Conservation (phyloP, 768 basidiomycete genomes). For the Porphyrellus cyaneotinctus region DNA sequence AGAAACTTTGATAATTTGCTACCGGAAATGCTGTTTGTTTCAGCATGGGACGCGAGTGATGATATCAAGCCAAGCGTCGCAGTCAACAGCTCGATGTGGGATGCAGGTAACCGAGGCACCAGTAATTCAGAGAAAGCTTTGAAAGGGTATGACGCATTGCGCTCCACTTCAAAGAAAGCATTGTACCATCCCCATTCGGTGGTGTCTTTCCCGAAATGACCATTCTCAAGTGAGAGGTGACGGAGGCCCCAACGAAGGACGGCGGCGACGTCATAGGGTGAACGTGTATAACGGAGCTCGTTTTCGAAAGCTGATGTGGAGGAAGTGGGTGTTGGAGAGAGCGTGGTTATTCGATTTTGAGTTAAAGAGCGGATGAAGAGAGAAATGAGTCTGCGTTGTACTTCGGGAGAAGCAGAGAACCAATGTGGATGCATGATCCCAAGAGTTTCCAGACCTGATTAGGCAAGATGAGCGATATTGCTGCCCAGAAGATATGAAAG, state of each 20-base stretch:
- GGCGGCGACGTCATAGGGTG: slow-evolving; percentile 74
- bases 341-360: slow-evolving; percentile 42
- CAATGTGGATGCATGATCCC: slow-evolving; percentile 86
- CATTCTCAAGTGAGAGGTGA: slow-evolving; percentile 60
- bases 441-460: slow-evolving; percentile 69
- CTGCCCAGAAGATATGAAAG: slow-evolving; percentile 5
- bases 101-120: slow-evolving; percentile 52
- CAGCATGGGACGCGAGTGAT: slow-evolving; percentile 67
- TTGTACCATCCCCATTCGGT: slow-evolving; percentile 65
- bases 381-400: slow-evolving; percentile 68
- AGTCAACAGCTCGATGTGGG: slow-evolving; percentile 56
- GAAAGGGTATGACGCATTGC: slow-evolving; percentile 52
- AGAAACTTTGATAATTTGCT: slow-evolving; percentile 72
- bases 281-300: slow-evolving; percentile 60
- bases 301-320: slow-evolving; percentile 53
- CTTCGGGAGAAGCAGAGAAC: slow-evolving; percentile 67
- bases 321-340: slow-evolving; percentile 48
- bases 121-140: slow-evolving; percentile 61
- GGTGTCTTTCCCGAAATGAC: slow-evolving; percentile 54
- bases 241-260: slow-evolving; percentile 79
- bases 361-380: slow-evolving; percentile 63
- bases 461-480: slow-evolving; percentile 2
- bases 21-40: slow-evolving; percentile 68
- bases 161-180: slow-evolving; percentile 58
- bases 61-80: slow-evolving; percentile 60